Conservation (phyloP, 2,329 filamentous ascomycete genomes). For the Onygena corvina region DNA sequence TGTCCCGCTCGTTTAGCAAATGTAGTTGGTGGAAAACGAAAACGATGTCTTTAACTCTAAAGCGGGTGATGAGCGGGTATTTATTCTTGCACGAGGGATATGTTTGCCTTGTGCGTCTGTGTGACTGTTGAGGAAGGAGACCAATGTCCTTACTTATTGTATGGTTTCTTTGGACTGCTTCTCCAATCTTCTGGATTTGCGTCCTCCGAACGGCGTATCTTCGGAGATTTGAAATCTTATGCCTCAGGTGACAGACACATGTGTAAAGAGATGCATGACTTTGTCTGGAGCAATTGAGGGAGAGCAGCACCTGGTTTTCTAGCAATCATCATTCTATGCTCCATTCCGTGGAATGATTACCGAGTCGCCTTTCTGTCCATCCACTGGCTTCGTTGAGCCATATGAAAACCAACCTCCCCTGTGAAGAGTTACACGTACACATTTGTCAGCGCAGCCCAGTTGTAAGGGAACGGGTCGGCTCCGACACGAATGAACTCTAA, state of each 20-base stretch:
- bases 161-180: background rate
- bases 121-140: conserved; percentile 3
- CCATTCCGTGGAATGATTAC: background rate
- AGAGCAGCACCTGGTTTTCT: background rate
- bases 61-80: conserved; percentile 5
- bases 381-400: background rate
- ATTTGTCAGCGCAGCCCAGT: conserved; percentile 1
- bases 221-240: no score
- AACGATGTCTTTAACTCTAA: conserved; percentile 2
- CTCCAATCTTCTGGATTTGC: background rate
- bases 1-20: background rate
- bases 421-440: background rate
- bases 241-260: no score
- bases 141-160: no score
- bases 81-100: background rate
- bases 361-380: background rate
- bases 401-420: no score
- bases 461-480: background rate
- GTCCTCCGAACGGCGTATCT: no score
- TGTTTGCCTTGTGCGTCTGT: background rate
- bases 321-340: background rate
- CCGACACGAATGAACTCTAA: conserved; percentile 4
- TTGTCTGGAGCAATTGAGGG: background rate
- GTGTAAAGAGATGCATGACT: no score
- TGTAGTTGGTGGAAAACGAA: background rate